Evolutionary conservation across 345 rosid genomes (phyloP).

Genomic region (Eucalyptus rudis): DNA sequence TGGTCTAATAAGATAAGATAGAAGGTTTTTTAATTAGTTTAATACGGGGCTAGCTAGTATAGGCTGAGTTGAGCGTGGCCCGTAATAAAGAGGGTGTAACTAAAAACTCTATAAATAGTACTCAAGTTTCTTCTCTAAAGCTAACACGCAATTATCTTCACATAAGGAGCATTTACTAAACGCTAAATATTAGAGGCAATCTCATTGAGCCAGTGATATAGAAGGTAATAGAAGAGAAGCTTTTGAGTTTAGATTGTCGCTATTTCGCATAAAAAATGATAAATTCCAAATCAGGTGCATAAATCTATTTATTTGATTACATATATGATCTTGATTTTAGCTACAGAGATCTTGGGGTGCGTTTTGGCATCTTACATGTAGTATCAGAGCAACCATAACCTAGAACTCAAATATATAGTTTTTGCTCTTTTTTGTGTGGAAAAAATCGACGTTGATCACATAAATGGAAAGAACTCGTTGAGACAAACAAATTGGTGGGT

Average conservation of each 20-base stretch:
- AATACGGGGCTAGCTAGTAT: not conserved
- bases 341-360: not conserved
- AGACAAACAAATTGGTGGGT: not conserved
- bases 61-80: fast-evolving
- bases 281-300: not conserved
- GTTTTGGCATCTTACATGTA: not conserved
- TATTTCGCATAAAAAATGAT: not conserved
- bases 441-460: no score
- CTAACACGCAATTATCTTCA: no score
- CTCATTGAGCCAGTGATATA: no score
- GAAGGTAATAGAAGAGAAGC: no score
- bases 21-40: not conserved
- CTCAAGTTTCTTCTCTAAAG: no score
- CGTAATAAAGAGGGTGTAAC: not conserved
- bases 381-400: not conserved
- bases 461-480: not conserved
- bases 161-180: no score
- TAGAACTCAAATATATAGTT: not conserved
- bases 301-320: not conserved
- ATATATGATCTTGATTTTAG: not conserved
- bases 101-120: not conserved
- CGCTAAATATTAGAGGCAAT: fast-evolving
- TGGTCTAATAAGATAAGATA: not conserved
- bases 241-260: not conserved
- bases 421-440: not conserved